Base-by-base conservation (phyloP, 2,329 filamentous ascomycete genomes). In the Ilyonectria destructans region DNA sequence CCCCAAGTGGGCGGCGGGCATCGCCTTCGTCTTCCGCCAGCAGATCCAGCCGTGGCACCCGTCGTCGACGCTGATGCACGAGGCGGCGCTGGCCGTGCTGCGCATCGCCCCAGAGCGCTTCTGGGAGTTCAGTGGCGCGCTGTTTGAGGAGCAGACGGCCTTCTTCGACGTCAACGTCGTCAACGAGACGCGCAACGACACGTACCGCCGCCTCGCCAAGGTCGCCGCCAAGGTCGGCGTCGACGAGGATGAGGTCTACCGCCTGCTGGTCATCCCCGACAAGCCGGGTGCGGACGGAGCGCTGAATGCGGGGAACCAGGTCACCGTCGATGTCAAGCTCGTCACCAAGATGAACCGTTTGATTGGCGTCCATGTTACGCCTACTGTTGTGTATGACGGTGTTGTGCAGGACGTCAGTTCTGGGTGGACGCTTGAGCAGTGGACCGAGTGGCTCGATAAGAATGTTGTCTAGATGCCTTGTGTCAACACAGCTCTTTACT, bases 21-120 rank as follows among this genome's bases (percentile, higher is more conserved):
- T 97, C 3, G 87, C 93, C 75, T 86, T 97, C 74, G 89, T 98
- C 77, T 93, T 98, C 86, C 92, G 95, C 57, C 95, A 96, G 80
- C 95, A 97, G 80, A 90, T 98, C 77, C 95, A 97, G 84, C 94
- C 95, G 15, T 97, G 96, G 96, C 95, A 98, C 83, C 96, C 96
- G 2, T 94, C 92, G 21, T 95, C 90, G 46, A 95, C 92, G 7
- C 87, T 95, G 12, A 86, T 89, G 63, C 93, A 96, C 84, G 96
- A 98, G 87, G 93, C 95, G 35, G 95, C 86, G 4, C 88, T 94
- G 35, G 96, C 95, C 3, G 94, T 98, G 1, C 87, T 96, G 74
- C 88, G 88, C 58, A 81, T 94, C 7, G 85, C 89, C 2, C 92
- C 93, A 0, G 85, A 86, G 19, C 90, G 90, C 72, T 98, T 97